A percentile compares a stretch with the other conserved stretches of the same genome.
Conservation (phyloP, 2,329 filamentous ascomycete species). For the Ophiobolus disseminans region DNA sequence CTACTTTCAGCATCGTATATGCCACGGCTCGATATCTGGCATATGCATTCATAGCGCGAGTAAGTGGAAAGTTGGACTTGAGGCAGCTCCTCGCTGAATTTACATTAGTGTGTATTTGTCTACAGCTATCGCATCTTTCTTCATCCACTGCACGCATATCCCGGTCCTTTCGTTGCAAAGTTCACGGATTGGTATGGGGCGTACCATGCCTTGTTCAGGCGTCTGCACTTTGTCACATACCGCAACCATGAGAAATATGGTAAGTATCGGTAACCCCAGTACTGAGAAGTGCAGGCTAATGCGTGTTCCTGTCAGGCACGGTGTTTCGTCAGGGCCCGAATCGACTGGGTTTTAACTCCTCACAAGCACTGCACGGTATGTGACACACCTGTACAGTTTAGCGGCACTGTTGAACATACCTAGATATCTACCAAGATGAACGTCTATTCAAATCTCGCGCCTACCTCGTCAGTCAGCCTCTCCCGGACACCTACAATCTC, state of each 20-base stretch:
- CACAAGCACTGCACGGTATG: slow-evolving; percentile 52
- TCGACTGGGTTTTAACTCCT: slow-evolving; percentile 75
- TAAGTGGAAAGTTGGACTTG: too few species aligned
- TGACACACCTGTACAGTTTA: slow-evolving; percentile 29
- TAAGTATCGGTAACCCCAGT: too few species aligned
- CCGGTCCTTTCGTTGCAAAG: slow-evolving; percentile 38
- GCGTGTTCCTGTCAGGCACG: slow-evolving; percentile 7
- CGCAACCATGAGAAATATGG: slow-evolving; percentile 38
- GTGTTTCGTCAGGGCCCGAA: slow-evolving; percentile 76
- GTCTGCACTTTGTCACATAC: background rate
- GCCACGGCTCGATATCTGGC: too few species aligned
- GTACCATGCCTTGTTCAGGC: slow-evolving; percentile 73
- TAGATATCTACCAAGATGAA: slow-evolving; percentile 22
- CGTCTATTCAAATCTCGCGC: slow-evolving; percentile 10
- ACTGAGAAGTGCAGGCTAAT: too few species aligned
- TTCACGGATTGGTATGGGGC: slow-evolving; percentile 26
- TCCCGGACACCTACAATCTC: slow-evolving; percentile 12
- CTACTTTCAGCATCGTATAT: too few species aligned
- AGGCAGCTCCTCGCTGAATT: too few species aligned
- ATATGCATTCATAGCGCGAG: too few species aligned
- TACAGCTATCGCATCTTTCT: slow-evolving; percentile 13
- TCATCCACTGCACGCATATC: slow-evolving; percentile 27
- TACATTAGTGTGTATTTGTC: slow-evolving; percentile 16
- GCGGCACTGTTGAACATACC: background rate
- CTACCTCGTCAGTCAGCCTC: slow-evolving; percentile 13